Evolutionary conservation across 192 early-diverging fungal genomes (phyloP), one percentile per base, ranked within the genome.

Genomic region (Coemansia sp.): DNA sequence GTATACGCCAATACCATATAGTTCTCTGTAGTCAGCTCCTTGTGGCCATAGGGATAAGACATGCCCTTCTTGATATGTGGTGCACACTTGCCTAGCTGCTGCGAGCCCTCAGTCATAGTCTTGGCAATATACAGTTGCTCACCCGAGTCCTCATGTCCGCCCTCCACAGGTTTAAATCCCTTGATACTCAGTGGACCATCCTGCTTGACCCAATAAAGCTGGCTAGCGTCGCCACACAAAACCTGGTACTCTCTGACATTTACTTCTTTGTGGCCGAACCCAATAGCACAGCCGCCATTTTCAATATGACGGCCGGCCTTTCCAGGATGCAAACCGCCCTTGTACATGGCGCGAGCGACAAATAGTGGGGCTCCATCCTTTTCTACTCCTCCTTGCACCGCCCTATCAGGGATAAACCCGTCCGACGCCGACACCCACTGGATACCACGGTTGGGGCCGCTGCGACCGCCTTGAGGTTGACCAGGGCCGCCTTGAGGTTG

Each of bases 321-420:
- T 52, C 80, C 87, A 16, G 85, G 85, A 57, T 76, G 71, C 71
- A 90, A 65, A 1, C 79, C 77, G 52, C 79, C 85, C 66, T 89
- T 80, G 82, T 88, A 75, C 49, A 78, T 74, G 8, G 85, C 71
- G 40, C 82, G 87, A 12, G 77, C 87, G 44, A 88, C 75, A 77
- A 87, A 91, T 63, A 89, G 76, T 16, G 87, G 85, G 11, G 77
- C 80, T 15, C 87, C 88, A 74, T 89, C 87, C 10, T 62, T 65
- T 64, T 89, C 89, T 33, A 85, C 80, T 33, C 89, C 88, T 51
- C 85, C 88, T 54, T 88, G 87, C 65, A 91, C 82, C 13, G 86
- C 77, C 54, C 74, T 79, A 11, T 78, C 75, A 11, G 85, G 85
- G 43, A 86, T 86, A 40, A 69, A 74, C 15, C 78, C 75, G 64